A percentile compares a stretch with the other conserved stretches of the same genome.
Evolutionary conservation across 192 early-diverging fungal genomes (phyloP).

Genomic region (Podila minutissima): DNA sequence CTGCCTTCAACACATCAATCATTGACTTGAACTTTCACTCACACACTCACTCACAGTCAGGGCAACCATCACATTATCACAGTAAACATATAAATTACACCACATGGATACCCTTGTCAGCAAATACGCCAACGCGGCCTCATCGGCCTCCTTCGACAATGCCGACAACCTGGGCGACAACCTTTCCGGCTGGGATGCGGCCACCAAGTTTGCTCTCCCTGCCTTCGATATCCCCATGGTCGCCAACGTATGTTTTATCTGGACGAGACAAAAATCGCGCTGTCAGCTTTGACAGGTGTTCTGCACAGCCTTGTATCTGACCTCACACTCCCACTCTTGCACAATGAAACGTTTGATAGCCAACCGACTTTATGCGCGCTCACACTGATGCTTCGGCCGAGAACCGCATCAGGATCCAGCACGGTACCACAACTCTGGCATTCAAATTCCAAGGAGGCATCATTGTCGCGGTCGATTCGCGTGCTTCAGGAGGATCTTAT

Average conservation of each 20-base stretch:
- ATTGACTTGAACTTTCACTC: too few relatives aligned
- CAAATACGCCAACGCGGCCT: conserved; percentile 41
- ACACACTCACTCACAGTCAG: too few relatives aligned
- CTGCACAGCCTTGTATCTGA: not conserved
- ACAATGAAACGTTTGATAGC: conserved; percentile 58
- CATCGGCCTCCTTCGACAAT: conserved; percentile 27
- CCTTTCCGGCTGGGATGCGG: conserved; percentile 57
- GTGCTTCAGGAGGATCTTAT: conserved; percentile 92
- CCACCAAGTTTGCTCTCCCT: conserved; percentile 61
- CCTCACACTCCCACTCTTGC: not conserved
- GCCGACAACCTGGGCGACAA: conserved; percentile 26
- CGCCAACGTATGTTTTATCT: conserved; percentile 53
- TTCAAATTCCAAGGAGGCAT: conserved; percentile 97
- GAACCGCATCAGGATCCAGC: conserved; percentile 88
- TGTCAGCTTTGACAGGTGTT: not conserved
- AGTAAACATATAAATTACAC: not conserved
- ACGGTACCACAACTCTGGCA: conserved; percentile 98
- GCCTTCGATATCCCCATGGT: conserved; percentile 66
- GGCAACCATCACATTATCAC: too few relatives aligned
- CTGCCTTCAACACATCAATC: too few relatives aligned
- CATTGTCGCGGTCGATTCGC: conserved; percentile 95
- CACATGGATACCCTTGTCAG: conserved; percentile 52
- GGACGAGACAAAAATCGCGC: not conserved
- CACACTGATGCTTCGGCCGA: conserved; percentile 84
- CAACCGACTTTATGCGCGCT: conserved; percentile 85